A percentile compares a stretch with the other conserved stretches of the same genome.
phyloP scores from a whole-genome alignment of 75 land plant genomes.

The Ceratopteris richardii region DNA sequence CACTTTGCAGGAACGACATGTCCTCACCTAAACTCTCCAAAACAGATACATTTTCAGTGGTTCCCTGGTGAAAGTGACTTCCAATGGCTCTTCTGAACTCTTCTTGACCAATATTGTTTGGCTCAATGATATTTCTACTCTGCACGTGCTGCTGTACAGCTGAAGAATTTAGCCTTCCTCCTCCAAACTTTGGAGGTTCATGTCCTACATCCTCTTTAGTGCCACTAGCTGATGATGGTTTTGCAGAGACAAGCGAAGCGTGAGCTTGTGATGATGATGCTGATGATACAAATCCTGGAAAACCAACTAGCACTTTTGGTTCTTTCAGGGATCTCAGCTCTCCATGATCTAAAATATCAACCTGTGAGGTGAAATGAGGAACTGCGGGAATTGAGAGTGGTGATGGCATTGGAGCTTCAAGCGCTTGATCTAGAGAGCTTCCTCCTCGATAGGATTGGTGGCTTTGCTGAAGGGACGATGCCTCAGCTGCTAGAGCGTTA shows the following conservation, averaged over 20 bases:
- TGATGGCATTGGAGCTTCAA: neutral
- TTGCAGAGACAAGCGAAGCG: too few species aligned
- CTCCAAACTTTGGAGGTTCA: neutral
- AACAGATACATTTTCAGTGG: slow-evolving; percentile 12
- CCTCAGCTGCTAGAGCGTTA: too few species aligned
- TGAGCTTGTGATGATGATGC: neutral
- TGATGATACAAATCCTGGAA: slow-evolving; percentile 1
- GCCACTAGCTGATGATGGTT: too few species aligned
- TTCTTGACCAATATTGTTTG: slow-evolving; percentile 6
- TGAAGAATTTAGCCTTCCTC: neutral
- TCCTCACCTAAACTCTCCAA: slow-evolving; percentile 32
- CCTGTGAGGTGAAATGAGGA: neutral
- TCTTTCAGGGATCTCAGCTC: neutral
- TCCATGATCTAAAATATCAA: neutral
- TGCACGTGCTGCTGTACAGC: neutral
- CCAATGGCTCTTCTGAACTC: neutral
- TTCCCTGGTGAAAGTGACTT: slow-evolving; percentile 20
- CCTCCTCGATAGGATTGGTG: too few species aligned
- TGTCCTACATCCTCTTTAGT: neutral
- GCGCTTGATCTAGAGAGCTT: neutral
- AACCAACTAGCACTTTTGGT: neutral
- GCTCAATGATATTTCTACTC: neutral
- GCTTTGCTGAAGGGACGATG: too few species aligned
- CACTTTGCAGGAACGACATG: slow-evolving; percentile 50
- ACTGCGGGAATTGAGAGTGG: neutral